A percentile compares a stretch with the other conserved stretches of the same genome.
Evolutionary conservation across 805 yeast species (phyloP).

Genomic region (Candida nemodendra): DNA sequence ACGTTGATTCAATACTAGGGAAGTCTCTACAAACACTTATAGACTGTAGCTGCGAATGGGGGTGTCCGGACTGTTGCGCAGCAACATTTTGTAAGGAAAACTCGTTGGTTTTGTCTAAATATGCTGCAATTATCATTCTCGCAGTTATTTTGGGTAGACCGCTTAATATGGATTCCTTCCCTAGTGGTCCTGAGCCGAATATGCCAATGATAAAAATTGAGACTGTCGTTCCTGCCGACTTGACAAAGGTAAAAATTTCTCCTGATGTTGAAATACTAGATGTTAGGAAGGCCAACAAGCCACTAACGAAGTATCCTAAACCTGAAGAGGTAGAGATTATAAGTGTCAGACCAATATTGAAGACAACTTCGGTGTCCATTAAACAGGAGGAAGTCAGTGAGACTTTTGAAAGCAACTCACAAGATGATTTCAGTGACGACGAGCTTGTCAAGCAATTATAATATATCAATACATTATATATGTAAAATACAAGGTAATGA

Average conservation of each 20-base stretch:
- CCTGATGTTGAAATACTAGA: slow-evolving; percentile 57
- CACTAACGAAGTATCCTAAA: slow-evolving; percentile 20
- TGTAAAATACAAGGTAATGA: no score
- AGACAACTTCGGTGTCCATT: slow-evolving; percentile 4
- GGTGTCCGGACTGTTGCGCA: slow-evolving; percentile 87
- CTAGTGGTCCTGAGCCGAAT: slow-evolving; percentile 73
- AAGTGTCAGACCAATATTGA: slow-evolving; percentile 1
- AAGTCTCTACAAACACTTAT: slow-evolving; percentile 58
- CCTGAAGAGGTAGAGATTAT: slow-evolving; percentile 21
- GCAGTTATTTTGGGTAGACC: slow-evolving; percentile 57
- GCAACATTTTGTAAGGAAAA: slow-evolving; percentile 78
- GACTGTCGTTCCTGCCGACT: slow-evolving; percentile 55
- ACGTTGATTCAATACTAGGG: slow-evolving; percentile 62
- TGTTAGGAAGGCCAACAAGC: slow-evolving; percentile 28
- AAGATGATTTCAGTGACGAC: slow-evolving; percentile 25
- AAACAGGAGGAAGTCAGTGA: slow-evolving; percentile 9
- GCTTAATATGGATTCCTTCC: slow-evolving; percentile 47
- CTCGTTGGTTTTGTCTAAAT: slow-evolving; percentile 80
- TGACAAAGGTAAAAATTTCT: slow-evolving; percentile 53
- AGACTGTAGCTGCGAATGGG: slow-evolving; percentile 64
- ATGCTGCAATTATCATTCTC: slow-evolving; percentile 73
- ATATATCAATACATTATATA: no score
- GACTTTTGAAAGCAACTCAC: slow-evolving; percentile 2
- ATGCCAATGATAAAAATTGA: slow-evolving; percentile 70
- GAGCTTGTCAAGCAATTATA: slow-evolving; percentile 12